Base-by-base conservation (phyloP, 305 asterid genomes). In the Ilex paraguariensis region DNA sequence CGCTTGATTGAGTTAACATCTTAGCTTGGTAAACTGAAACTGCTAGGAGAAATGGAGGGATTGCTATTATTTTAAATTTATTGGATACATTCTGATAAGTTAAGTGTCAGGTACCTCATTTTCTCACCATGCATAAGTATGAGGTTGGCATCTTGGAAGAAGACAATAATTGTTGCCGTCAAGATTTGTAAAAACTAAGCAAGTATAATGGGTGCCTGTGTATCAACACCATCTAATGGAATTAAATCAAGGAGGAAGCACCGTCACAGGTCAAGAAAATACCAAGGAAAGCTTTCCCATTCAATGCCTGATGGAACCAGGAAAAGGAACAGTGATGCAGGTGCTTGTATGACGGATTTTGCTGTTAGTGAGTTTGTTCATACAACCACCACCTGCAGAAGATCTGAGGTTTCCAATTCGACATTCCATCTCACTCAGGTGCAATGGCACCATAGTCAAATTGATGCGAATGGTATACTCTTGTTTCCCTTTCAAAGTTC, bases 361-460 rank as follows among this genome's bases (percentile, higher is more conserved):
- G 52, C 95, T 5, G 75, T 80, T 60, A 86, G 96, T 67, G 96
- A 90, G 82, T 75, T 80, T 75, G 83, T 84, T 60, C 92, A 77
- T 36, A 77, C 80, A 16, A 78, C 91, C 60, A 79, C 92, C 61
- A 78, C 84, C 16, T 81, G 93, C 74, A 78, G 86, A 64, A 76
- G 74, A 72, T 82, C 95, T 17, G 97, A 85, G 67, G 84, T 78
- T 63, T 82, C 91, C 33, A 82, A 79, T 68, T 82, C 88, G 53
- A 84, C 87, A 42, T 76, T 83, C 75, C 89, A 87, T 61, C 81
- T 82, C 51, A 79, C 95, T 70, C 91, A 86, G 77, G 60, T 86
- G 80, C 95, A 91, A 70, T 88, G 90, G 91, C 90, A 77, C 80
- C 92, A 84, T 70, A 83, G 90, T 59, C 90, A 88, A 70, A 73